A percentile compares a stretch with the other conserved stretches of the same genome.
Evolutionary conservation across 2,329 filamentous ascomycete species (phyloP).

Genomic region (Colletotrichum orbiculare): DNA sequence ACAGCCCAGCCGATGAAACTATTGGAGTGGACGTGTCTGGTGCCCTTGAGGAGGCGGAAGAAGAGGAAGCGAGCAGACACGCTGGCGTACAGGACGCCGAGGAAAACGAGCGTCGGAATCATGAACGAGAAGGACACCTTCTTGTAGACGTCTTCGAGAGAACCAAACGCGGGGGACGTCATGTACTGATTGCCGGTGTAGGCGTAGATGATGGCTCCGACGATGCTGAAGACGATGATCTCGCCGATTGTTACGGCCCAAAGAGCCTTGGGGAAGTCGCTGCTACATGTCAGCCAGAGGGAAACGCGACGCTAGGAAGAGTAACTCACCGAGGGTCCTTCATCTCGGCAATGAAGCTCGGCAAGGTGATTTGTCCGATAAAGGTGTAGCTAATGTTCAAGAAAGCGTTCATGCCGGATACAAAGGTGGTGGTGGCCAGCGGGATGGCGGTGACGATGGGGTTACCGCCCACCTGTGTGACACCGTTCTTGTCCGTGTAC

Average conservation of each 20-base stretch:
- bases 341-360: constrained; percentile 97
- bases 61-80: constrained; percentile 92
- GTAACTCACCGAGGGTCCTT: constrained; percentile 63
- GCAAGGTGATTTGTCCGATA: constrained; percentile 93
- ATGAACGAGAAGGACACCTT: constrained; percentile 95
- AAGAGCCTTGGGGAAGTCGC: constrained; percentile 91
- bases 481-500: constrained; percentile 46
- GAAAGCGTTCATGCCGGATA: constrained; percentile 86
- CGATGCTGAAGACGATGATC: constrained; percentile 84
- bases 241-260: constrained; percentile 92
- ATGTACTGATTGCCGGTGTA: constrained; percentile 92
- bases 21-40: constrained; percentile 80
- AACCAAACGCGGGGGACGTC: constrained; percentile 87
- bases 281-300: constrained; percentile 57
- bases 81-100: constrained; percentile 90
- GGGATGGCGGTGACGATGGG: constrained; percentile 78
- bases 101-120: constrained; percentile 93
- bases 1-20: constrained; percentile 83
- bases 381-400: constrained; percentile 97
- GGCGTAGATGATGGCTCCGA: constrained; percentile 84
- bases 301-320: background rate
- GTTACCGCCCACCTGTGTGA: constrained; percentile 59
- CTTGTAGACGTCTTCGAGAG: constrained; percentile 81
- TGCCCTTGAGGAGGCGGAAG: constrained; percentile 86
- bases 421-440: constrained; percentile 77